These are phyloP conservation scores for Hirschfeldia incana DNA, from an alignment of 345 rosid species.

Conservation along the genomic window DNA sequence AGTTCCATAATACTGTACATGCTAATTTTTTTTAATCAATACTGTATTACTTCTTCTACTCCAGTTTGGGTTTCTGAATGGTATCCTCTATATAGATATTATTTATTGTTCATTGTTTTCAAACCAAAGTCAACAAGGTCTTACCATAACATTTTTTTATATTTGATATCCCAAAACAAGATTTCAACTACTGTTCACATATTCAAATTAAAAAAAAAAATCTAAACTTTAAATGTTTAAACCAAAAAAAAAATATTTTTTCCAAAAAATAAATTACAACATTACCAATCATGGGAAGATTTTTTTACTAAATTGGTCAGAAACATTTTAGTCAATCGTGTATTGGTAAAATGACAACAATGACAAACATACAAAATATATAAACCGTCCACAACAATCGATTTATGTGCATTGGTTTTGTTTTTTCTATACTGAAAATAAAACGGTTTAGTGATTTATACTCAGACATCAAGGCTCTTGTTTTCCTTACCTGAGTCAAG, in stretches of 20 bases:
- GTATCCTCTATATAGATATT: no score
- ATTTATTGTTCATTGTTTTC: no score
- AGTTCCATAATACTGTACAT: no score
- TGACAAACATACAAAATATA: slow-evolving; percentile 7
- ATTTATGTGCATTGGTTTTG: background rate
- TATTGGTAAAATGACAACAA: background rate
- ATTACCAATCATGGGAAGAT: no score
- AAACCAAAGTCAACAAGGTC: no score
- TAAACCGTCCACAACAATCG: background rate
- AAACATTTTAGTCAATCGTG: background rate
- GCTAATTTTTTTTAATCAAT: background rate
- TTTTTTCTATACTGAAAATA: slow-evolving; percentile 7
- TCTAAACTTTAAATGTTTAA: no score
- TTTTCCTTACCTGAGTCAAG: slow-evolving; percentile 8
- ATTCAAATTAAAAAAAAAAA: no score
- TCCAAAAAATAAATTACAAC: no score
- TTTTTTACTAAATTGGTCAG: background rate
- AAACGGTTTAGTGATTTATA: slow-evolving; percentile 7
- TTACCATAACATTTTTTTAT: background rate
- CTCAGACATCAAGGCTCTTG: slow-evolving; percentile 20
- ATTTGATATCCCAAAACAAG: background rate
- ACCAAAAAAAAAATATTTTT: no score
- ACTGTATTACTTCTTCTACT: no score
- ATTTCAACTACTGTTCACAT: background rate
- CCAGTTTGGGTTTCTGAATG: no score